Evolutionary conservation across 148 eudicot species (phyloP), one percentile per base, ranked within the genome.

Genomic region (Vaccinium macrocarpon): DNA sequence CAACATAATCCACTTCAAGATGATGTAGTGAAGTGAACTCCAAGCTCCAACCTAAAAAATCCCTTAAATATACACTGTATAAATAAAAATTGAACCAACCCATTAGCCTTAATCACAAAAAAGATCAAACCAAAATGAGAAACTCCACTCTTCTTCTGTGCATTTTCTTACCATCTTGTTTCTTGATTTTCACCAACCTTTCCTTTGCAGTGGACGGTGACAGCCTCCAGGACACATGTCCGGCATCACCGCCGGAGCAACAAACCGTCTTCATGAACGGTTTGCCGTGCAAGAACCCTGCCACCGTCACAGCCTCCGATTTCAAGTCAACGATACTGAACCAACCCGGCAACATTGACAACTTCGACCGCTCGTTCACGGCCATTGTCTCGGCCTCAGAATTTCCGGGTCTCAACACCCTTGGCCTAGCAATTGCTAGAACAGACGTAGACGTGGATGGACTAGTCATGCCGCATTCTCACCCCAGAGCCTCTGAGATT

Each of bases 401-500:
- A 23, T 93, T 89, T 79, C 95, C 98, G 0, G 99, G 99, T 2
- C 93, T 96, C 32, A 96, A 96, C 92, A 94, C 98, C 7, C 89
- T 96, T 2, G 98, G 98, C 25, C 84, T 96, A 1, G 91, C 96
- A 2, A 71, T 88, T n/a, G 93, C 93, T 3, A 86, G 99, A 78
- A 95, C 92, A 13, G 99, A 97, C 83, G 11, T 97, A 23, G 96
- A 92, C 0, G 86, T 86, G 2, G 96, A 92, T 14, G 99, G 99
- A 18, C 48, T 89, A 0, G 95, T 96, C 86, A 52, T 85, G 88
- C 96, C 95, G 0, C 99, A 97, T 77, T 82, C 97, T 78, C 99
- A 97, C 86, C 99, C 99, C 4, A 84, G 98, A 79, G 93, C 99
- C 29, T 87, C 98, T 0, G 99, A 97, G 90, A 89, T 92, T 46